Evolutionary conservation across 2,329 filamentous ascomycete genomes (phyloP), one percentile per base, ranked within the genome.

Genomic region (Aureobasidium mangrovei): DNA sequence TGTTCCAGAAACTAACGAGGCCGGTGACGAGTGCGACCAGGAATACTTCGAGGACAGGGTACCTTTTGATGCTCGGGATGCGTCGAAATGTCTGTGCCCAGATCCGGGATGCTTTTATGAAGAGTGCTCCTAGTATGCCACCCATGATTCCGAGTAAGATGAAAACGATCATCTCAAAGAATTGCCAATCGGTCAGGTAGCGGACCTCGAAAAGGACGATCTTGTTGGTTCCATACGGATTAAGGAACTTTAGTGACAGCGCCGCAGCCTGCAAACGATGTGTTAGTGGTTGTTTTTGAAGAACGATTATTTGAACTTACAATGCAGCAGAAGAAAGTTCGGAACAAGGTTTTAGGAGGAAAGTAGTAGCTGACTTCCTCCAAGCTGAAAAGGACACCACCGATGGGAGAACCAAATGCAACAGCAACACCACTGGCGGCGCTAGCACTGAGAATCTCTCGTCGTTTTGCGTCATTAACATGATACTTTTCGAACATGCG

Each of bases 291-390:
- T 28, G 2, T 28, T 46, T 40, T 36, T 36, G 36, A 36, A 28
- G 18, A 31, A 24, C 3, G 18, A 8, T 9, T 7, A 29, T 26
- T 18, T 7, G 51, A 28, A 70, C 72, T 66, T 68, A 86, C 85
- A 62, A 97, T 97, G 70, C 91, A 97, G 74, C 91, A 97, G 71
- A 97, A 97, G 70, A 98, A 98, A 0, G 93, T 97, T 52, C 93
- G 79, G 74, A 98, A 98, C 7, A 98, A 79, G 0, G 91, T 97
- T 73, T 98, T 97, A 4, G 91, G 89, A 0, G 93, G 91, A 68
- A 97, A 97, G 70, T 97, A 97, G 70, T 97, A 97, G 61, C 88
- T 84, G 58, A 97, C 91, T 77, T 97, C 93, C 70, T 98, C 93
- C 31, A 97, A 71, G 33, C 89, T 90, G 69, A 97, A 97, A 2